Evolutionary conservation across 2,329 filamentous ascomycete genomes (phyloP), one percentile per base, ranked within the genome.

Genomic region (Aspergillus awamori): DNA sequence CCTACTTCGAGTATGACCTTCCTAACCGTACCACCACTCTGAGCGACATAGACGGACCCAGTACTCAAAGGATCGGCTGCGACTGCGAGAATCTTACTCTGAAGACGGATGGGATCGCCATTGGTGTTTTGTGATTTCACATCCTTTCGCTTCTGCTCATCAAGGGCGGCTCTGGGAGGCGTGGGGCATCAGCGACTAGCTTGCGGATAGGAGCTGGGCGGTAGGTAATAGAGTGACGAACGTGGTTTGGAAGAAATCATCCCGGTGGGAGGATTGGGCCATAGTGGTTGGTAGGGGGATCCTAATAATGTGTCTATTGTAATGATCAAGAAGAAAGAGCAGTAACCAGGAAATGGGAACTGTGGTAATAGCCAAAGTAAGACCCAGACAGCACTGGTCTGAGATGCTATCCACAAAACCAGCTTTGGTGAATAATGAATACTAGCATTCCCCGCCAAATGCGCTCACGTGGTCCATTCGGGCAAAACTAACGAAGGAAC

Each of bases 161-260:
- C 74, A 48, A 79, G 67, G 26, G 84, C 79, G 49, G 84, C 80
- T 62, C 80, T 84, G 72, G 33, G 57, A 59, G 22, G 54, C 45
- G 24, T 26, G 58, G 33, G 39, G 39, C 17, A 56, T 68, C 56
- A 67, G 66, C 58, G 55, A 60, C 26, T 48, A 17, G 41, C 20
- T 57, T 45, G 26, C 38, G 55, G 48, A 49, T 36, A 57, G 58
- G 63, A 51, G 20, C 49, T 47, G 22, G 48, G 28, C 48, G 38
- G 48, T 13, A 49, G 49, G 22, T 8, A 20, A 36, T 36, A 41
- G 52, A 49, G 28, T 47, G 39, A 75, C 88, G 78, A 80, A 95
- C 92, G 93, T 90, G 30, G 93, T 96, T 77, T 97, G 91, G 74
- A 98, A 98, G 81, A 96, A 98, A 73, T 95, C 87, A 30, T 90